A percentile compares a stretch with the other conserved stretches of the same genome.
Evolutionary conservation across 2,329 filamentous ascomycete species (phyloP).

Genomic region (Thielaviopsis punctulata): DNA sequence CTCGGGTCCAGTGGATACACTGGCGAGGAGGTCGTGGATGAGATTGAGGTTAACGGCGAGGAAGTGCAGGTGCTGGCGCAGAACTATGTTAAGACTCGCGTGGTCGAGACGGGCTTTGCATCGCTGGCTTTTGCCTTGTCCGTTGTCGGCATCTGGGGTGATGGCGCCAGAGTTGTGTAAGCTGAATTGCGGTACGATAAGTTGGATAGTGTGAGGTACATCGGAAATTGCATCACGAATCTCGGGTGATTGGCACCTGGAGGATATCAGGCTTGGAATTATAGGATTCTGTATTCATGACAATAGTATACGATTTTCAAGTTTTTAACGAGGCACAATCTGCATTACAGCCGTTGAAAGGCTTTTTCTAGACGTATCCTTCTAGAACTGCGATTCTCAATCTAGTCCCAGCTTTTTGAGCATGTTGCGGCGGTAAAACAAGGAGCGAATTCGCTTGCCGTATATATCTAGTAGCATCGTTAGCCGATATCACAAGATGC

Average conservation of each 20-base stretch:
- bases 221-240: neutral
- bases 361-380: too few species aligned
- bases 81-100: slow-evolving; percentile 34
- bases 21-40: slow-evolving; percentile 26
- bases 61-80: slow-evolving; percentile 41
- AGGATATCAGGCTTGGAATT: neutral
- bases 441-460: slow-evolving; percentile 60
- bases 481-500: slow-evolving; percentile 7
- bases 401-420: slow-evolving; percentile 20
- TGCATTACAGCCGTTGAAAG: too few species aligned
- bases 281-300: neutral
- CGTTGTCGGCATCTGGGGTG: slow-evolving; percentile 49
- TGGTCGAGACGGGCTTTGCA: slow-evolving; percentile 35
- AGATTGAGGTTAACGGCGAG: slow-evolving; percentile 39
- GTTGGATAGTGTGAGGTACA: neutral
- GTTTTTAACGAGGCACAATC: too few species aligned
- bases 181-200: neutral
- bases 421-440: slow-evolving; percentile 60
- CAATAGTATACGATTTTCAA: neutral
- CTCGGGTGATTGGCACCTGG: neutral
- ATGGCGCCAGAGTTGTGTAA: slow-evolving; percentile 25
- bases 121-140: slow-evolving; percentile 43
- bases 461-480: slow-evolving; percentile 41
- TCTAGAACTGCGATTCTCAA: too few species aligned
- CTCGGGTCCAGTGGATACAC: slow-evolving; percentile 27